Conservation (phyloP, 2,329 filamentous ascomycete species). For the Cladosporium sp. region DNA sequence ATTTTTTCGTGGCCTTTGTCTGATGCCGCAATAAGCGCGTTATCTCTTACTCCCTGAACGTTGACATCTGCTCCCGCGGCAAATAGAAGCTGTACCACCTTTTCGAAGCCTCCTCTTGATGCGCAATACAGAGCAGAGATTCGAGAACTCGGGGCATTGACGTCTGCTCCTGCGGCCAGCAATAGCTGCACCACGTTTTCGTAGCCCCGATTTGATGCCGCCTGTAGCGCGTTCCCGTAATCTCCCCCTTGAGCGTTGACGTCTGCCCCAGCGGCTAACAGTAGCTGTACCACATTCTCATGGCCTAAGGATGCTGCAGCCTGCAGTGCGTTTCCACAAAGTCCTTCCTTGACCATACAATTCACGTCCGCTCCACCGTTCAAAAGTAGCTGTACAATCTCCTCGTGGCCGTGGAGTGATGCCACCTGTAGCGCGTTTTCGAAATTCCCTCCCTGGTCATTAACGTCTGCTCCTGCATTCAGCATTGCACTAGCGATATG, state of each 20-base stretch:
- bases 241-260: slow-evolving; percentile 16
- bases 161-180: slow-evolving; percentile 17
- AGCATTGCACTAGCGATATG: background rate
- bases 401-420: background rate
- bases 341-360: slow-evolving; percentile 4
- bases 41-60: background rate
- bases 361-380: slow-evolving; percentile 12
- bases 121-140: background rate
- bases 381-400: slow-evolving; percentile 14
- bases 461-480: too few species aligned
- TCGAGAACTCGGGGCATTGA: background rate
- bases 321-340: slow-evolving; percentile 20
- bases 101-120: background rate
- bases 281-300: slow-evolving; percentile 20
- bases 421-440: slow-evolving; percentile 15
- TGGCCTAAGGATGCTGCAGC: slow-evolving; percentile 20
- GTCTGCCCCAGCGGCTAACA: slow-evolving; percentile 17
- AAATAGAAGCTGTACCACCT: too few species aligned
- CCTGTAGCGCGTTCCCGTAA: slow-evolving; percentile 14
- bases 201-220: slow-evolving; percentile 12
- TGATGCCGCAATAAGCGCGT: background rate
- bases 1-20: background rate
- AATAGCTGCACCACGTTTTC: slow-evolving; percentile 13
- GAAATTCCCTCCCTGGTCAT: background rate
- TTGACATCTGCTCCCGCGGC: background rate